phyloP scores from a whole-genome alignment of 768 basidiomycete genomes.

The Pleurotus citrinopileatus region DNA sequence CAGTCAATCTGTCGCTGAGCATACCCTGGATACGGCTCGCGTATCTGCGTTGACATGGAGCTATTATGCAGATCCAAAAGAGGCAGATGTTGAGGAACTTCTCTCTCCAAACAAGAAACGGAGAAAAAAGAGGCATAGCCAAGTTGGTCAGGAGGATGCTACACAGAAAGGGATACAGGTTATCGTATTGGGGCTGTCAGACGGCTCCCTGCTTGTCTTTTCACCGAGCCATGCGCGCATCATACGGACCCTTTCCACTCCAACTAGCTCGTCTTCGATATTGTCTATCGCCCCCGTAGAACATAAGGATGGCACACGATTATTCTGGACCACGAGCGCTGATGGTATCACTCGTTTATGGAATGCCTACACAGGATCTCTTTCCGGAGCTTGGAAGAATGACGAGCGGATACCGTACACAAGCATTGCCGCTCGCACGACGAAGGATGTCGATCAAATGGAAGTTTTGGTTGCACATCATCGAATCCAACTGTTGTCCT shows the following conservation, averaged over 20 bases:
- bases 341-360: constrained; percentile 58
- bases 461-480: constrained; percentile 61
- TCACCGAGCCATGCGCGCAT: constrained; percentile 59
- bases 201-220: constrained; percentile 58
- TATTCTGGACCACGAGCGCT: constrained; percentile 55
- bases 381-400: constrained; percentile 50
- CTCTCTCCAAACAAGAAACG: constrained; percentile 51
- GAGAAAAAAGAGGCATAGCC: constrained; percentile 41
- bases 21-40: constrained; percentile 52
- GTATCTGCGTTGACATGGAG: constrained; percentile 57
- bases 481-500: constrained; percentile 50
- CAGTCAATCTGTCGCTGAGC: constrained; percentile 55
- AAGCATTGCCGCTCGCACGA: constrained; percentile 43
- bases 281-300: constrained; percentile 40
- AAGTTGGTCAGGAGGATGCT: constrained; percentile 20
- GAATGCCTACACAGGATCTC: constrained; percentile 48
- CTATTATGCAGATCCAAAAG: constrained; percentile 27
- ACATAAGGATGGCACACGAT: constrained; percentile 24
- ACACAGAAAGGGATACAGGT: constrained; percentile 27
- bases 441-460: constrained; percentile 33
- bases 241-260: constrained; percentile 51
- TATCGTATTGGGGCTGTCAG: constrained; percentile 57
- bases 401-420: constrained; percentile 61
- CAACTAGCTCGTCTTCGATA: constrained; percentile 51
- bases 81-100: constrained; percentile 21